Evolutionary conservation across 2,329 filamentous ascomycete genomes (phyloP), one percentile per base, ranked within the genome.

Genomic region (Bertia moriformis): DNA sequence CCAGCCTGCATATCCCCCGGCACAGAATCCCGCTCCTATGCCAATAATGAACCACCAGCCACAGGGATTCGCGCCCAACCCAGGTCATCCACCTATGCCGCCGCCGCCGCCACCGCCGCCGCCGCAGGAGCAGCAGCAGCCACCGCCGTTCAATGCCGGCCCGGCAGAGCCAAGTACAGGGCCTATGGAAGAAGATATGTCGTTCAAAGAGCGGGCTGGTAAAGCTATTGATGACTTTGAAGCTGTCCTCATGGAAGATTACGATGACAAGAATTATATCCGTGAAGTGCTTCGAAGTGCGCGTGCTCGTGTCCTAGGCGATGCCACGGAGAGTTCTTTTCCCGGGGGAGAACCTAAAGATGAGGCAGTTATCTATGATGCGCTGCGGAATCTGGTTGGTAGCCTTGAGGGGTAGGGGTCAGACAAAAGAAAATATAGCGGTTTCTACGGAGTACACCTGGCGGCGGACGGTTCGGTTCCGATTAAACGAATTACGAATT

Each of bases 181-280:
- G n/a, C n/a, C n/a, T n/a, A n/a, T n/a, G n/a, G n/a, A n/a, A n/a
- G 22, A 27, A 10, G 22, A 27, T n/a, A 27, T 45, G 3, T 56
- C 54, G 13, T 62, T 62, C 49, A 52, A 51, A 39, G 55, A 59
- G 13, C 53, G 58, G 19, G 59, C 59, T 10, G 59, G 56, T 46
- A 60, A 61, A 46, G 59, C 59, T 17, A 61, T 62, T 40, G 59
- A 62, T 41, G 57, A 61, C 44, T 62, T 62, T 38, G 59, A 62
- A 42, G 55, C 57, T 14, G 58, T 62, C 12, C 52, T 62, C 13
- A 59, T 61, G 52, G 59, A 62, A 42, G 59, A 62, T 42, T 62
- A 61, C 39, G 58, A 62, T 41, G 59, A 62, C 43, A 59, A 60
- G 48, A 58, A 62, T 40, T 62, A 62, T 43, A 61, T 62, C 45